These are phyloP conservation scores for Penicillium verrucosum DNA, from an alignment of 2,329 filamentous ascomycete species.

Conservation along the genomic window DNA sequence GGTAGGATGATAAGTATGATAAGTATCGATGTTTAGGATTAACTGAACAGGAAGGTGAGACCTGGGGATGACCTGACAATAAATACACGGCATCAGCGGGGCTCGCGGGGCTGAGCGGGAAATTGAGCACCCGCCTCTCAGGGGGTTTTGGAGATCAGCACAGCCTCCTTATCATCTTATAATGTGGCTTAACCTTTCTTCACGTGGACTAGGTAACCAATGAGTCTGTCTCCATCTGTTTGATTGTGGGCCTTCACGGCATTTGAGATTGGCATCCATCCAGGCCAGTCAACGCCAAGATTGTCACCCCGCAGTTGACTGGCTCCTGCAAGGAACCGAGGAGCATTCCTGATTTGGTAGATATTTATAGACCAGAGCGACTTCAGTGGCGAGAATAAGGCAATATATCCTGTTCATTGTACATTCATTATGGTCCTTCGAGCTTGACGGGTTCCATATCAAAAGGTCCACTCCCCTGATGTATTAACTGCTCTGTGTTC, in stretches of 20 bases:
- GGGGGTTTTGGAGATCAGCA: constrained; percentile 3
- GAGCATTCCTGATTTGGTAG: background rate
- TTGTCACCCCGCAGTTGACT: background rate
- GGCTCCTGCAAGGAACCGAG: constrained; percentile 2
- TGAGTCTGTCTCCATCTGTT: background rate
- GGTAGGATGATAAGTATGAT: background rate
- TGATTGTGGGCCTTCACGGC: background rate
- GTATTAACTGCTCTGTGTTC: background rate
- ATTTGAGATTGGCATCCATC: background rate
- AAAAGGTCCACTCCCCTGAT: background rate
- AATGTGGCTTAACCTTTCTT: constrained; percentile 4
- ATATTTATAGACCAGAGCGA: background rate
- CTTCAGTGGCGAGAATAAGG: background rate
- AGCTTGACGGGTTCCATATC: too few species aligned
- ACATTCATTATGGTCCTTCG: background rate
- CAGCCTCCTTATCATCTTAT: constrained; percentile 11
- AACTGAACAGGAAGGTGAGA: background rate
- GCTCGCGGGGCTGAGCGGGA: constrained; percentile 14
- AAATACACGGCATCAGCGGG: constrained; percentile 10
- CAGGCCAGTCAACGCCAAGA: constrained; percentile 1
- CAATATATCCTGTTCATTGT: background rate
- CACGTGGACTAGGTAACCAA: background rate
- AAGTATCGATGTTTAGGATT: background rate
- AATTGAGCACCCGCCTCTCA: constrained; percentile 16
- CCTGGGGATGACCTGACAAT: background rate